Base-by-base conservation (phyloP, 306 rosid species). In the Medicago ruthenica region DNA sequence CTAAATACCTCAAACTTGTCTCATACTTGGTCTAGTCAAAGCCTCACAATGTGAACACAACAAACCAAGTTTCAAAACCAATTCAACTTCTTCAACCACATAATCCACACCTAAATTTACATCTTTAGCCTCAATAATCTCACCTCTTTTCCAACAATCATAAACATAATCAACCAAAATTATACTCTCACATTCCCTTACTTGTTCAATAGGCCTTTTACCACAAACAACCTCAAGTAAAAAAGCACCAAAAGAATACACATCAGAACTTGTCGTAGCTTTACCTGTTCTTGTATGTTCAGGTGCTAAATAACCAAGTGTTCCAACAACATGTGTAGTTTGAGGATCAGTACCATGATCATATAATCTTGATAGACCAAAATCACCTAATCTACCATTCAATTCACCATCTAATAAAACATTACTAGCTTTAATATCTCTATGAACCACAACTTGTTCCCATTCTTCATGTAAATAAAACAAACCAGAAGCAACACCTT, bases 391-490 rank as follows among this genome's bases (percentile, higher is more conserved):
- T 39, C 90, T 81, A 2, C 90, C 96, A 73, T 87, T 90, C 66
- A 88, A 71, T 14, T 89, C 87, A 2, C 70, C 69, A 24, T 92
- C 97, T 24, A 89, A 39, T 36, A 92, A 64, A 10, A 92, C 87
- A 83, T 92, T 92, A 65, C 97, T 87, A 7, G 97, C 93, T 64
- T 92, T 89, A 27, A 92, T 84, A 55, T 92, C 96, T 78, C 97
- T 88, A 42, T 89, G 97, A 14, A 92, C 45, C 53, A 92, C 97
- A 7, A 88, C 89, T 48, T 89, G 84, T 48, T 92, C 97, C 84
- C 92, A 92, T 44, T 78, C 96, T 72, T 89, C 92, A 50, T 91
- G 94, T 4, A 91, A 80, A 79, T 91, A 91, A 4, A 85, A 65
- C 47, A 91, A 22, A 44, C 87, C 94, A 0, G 85, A 86, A 18